phyloP scores from a whole-genome alignment of 192 early-diverging fungal species.

The Backusella psychrophila region DNA sequence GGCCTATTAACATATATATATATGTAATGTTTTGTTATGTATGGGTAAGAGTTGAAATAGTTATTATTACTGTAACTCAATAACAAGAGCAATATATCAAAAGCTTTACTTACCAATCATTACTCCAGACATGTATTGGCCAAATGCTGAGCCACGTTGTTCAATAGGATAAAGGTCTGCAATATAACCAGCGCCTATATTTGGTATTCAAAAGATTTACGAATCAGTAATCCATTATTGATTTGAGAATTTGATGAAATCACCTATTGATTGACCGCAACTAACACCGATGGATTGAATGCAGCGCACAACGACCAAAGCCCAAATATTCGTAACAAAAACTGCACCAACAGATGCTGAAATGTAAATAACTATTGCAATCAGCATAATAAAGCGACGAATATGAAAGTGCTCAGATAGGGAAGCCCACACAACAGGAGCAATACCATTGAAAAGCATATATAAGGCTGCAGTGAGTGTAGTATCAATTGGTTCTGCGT shows the following conservation, averaged over 20 bases:
- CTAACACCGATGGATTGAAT: conserved; percentile 43
- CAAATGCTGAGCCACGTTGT: conserved; percentile 25
- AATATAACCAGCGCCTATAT: conserved; percentile 33
- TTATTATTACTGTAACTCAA: not conserved
- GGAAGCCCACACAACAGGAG: conserved; percentile 39
- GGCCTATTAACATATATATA: no score
- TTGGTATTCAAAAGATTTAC: not conserved
- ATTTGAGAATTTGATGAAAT: not conserved
- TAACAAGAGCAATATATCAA: no score
- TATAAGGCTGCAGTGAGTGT: conserved; percentile 43
- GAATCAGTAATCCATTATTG: not conserved
- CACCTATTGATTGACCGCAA: conserved; percentile 33
- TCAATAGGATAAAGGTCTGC: conserved; percentile 19
- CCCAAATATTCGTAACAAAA: conserved; percentile 32
- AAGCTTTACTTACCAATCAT: conserved; percentile 7
- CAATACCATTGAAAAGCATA: conserved; percentile 44
- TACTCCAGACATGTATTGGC: conserved; percentile 21
- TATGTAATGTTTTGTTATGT: no score
- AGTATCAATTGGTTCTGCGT: conserved; percentile 36
- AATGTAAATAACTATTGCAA: conserved; percentile 33
- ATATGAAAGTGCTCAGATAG: conserved; percentile 42
- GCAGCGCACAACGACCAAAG: conserved; percentile 37
- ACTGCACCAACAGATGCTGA: conserved; percentile 40
- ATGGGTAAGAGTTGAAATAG: not conserved
- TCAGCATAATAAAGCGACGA: conserved; percentile 35